Percentiles rank a stretch among this genome's conserved stretches.
Evolutionary conservation across 1,284 basidiomycete species (phyloP).

Genomic region (Pascua guehoae): DNA sequence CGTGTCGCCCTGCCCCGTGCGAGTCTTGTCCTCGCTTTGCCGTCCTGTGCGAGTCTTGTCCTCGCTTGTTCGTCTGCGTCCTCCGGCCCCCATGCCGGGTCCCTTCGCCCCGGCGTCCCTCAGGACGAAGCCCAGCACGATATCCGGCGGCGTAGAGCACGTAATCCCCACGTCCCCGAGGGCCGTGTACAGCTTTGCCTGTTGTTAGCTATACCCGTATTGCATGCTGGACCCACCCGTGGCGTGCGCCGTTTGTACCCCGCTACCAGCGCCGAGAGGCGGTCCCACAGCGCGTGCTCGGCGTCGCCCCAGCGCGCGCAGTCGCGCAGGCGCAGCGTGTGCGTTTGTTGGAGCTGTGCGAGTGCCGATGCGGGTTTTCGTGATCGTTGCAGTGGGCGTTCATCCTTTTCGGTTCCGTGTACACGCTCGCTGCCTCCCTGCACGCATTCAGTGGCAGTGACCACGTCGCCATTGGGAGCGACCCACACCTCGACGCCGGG

Average conservation of each 20-base stretch:
- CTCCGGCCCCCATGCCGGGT: not conserved
- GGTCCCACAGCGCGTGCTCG: conserved; percentile 26
- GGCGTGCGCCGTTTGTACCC: conserved; percentile 30
- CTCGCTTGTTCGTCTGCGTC: not conserved
- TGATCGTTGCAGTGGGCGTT: too few relatives aligned
- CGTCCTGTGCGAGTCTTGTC: too few relatives aligned
- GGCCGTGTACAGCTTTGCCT: conserved; percentile 35
- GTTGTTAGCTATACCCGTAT: not conserved
- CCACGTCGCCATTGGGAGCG: not conserved
- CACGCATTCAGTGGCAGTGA: not conserved
- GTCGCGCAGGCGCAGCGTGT: conserved; percentile 1
- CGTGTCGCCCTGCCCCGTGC: not conserved
- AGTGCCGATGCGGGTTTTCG: too few relatives aligned
- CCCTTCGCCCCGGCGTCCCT: not conserved
- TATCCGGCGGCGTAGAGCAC: conserved; percentile 37
- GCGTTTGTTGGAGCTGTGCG: too few relatives aligned
- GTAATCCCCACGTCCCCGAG: conserved; percentile 34
- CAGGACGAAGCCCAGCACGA: conserved; percentile 25
- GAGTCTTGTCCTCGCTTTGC: too few relatives aligned
- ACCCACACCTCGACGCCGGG: not conserved
- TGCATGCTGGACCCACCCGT: conserved; percentile 21
- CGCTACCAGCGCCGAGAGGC: conserved; percentile 20
- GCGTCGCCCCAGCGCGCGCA: conserved; percentile 13
- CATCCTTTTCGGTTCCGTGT: too few relatives aligned
- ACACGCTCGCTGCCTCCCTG: not conserved